phyloP scores from a whole-genome alignment of 768 basidiomycete species.

The Naganishia vaughanmartiniae region DNA sequence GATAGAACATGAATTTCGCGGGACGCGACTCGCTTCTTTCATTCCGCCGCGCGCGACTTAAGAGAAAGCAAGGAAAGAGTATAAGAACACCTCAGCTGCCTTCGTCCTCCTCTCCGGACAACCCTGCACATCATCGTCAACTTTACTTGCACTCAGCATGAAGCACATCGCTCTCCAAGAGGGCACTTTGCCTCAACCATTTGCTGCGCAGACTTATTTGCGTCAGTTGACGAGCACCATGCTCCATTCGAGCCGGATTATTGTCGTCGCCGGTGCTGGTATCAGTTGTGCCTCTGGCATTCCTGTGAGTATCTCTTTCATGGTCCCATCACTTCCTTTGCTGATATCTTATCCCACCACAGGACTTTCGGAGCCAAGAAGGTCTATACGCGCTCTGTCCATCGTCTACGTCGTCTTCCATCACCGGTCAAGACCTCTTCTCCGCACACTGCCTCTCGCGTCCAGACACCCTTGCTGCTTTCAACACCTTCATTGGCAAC shows the following conservation, averaged over 20 bases:
- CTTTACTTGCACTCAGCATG: neutral
- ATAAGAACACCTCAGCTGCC: no score
- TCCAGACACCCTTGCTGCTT: conserved; percentile 76
- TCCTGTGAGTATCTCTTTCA: conserved; percentile 64
- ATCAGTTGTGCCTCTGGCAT: conserved; percentile 96
- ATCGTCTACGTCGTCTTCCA: conserved; percentile 52
- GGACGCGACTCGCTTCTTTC: no score
- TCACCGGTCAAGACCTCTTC: conserved; percentile 93
- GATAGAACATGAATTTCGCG: no score
- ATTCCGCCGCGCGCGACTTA: no score
- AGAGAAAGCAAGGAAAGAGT: no score
- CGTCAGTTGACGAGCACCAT: conserved; percentile 23
- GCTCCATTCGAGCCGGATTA: conserved; percentile 54
- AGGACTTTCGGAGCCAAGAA: conserved; percentile 96
- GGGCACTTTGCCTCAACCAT: conserved; percentile 6
- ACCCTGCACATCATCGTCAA: no score
- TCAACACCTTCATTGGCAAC: conserved; percentile 91
- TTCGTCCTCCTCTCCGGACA: no score
- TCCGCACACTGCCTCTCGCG: conserved; percentile 88
- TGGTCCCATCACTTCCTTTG: no score
- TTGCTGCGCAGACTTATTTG: conserved; percentile 4
- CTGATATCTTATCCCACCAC: conserved; percentile 1
- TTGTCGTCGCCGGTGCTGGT: conserved; percentile 90
- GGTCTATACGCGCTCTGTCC: conserved; percentile 85
- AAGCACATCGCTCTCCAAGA: conserved; percentile 12